Conservation (phyloP, 2,329 filamentous ascomycete genomes). For the Neurospora sp. region DNA sequence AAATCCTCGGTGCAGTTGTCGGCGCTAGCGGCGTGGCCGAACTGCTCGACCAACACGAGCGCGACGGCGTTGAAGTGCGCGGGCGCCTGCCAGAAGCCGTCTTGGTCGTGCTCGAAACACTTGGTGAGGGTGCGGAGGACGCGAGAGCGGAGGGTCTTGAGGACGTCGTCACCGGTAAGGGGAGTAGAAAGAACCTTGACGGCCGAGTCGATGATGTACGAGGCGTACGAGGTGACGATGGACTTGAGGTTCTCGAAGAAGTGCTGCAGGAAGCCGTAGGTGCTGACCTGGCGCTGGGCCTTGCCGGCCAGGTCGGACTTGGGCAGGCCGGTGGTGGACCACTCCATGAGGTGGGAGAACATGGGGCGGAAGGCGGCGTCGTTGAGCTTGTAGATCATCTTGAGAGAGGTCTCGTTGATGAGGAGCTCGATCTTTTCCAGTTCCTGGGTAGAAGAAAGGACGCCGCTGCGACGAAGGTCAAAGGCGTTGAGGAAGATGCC, state of each 20-base stretch:
- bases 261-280: slow-evolving; percentile 69
- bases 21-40: slow-evolving; percentile 36
- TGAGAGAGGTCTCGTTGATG: slow-evolving; percentile 63
- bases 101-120: slow-evolving; percentile 81
- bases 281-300: slow-evolving; percentile 57
- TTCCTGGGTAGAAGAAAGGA: slow-evolving; percentile 37
- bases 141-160: slow-evolving; percentile 54
- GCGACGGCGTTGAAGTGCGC: slow-evolving; percentile 71
- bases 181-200: slow-evolving; percentile 33
- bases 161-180: slow-evolving; percentile 38
- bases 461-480: slow-evolving; percentile 49
- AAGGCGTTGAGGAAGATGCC: slow-evolving; percentile 50
- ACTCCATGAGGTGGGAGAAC: slow-evolving; percentile 78
- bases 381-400: slow-evolving; percentile 95
- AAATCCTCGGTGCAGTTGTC: slow-evolving; percentile 41
- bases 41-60: slow-evolving; percentile 59
- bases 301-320: slow-evolving; percentile 52
- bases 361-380: slow-evolving; percentile 88
- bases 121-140: slow-evolving; percentile 63
- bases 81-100: slow-evolving; percentile 92
- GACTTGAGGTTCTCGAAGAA: slow-evolving; percentile 87
- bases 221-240: slow-evolving; percentile 86
- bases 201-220: slow-evolving; percentile 70
- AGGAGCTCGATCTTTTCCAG: slow-evolving; percentile 52
- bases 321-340: slow-evolving; percentile 53